These are phyloP conservation scores for Serendipita vermifera DNA, from an alignment of 768 basidiomycete genomes.

Conservation along the genomic window DNA sequence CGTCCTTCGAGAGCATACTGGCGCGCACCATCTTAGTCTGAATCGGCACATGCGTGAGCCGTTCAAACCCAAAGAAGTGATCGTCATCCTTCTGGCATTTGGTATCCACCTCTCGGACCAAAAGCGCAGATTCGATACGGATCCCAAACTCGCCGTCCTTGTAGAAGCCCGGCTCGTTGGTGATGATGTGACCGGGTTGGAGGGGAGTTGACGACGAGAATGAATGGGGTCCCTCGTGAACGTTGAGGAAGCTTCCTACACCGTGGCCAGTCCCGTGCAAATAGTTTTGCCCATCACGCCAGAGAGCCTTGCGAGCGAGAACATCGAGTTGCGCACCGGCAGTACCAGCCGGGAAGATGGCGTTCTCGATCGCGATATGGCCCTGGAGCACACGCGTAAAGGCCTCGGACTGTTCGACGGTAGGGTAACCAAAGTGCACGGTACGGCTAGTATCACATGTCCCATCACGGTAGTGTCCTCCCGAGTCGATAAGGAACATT, in stretches of 20 bases:
- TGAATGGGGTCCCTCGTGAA: conserved; percentile 45
- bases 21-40: conserved; percentile 82
- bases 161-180: conserved; percentile 92
- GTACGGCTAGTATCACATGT: conserved; percentile 66
- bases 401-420: conserved; percentile 75
- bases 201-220: conserved; percentile 60
- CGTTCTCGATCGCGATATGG: conserved; percentile 86
- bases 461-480: conserved; percentile 80
- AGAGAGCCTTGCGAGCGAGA: conserved; percentile 75
- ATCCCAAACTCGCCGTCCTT: conserved; percentile 75
- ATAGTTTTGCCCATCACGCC: conserved; percentile 50
- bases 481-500: conserved; percentile 91
- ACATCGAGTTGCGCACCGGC: conserved; percentile 75
- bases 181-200: conserved; percentile 76
- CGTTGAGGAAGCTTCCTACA: conserved; percentile 63
- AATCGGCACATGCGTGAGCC: conserved; percentile 88
- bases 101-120: conserved; percentile 62
- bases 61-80: conserved; percentile 82
- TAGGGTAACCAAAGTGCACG: conserved; percentile 76
- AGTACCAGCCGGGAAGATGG: conserved; percentile 84
- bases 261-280: conserved; percentile 86
- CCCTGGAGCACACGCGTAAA: conserved; percentile 94
- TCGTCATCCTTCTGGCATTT: conserved; percentile 57
- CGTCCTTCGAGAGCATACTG: conserved; percentile 68
- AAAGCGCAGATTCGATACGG: conserved; percentile 78